Percentiles rank a stretch among this genome's conserved stretches.
Conservation (phyloP, 176 grass and related monocot species). For the Oryza officinalis region DNA sequence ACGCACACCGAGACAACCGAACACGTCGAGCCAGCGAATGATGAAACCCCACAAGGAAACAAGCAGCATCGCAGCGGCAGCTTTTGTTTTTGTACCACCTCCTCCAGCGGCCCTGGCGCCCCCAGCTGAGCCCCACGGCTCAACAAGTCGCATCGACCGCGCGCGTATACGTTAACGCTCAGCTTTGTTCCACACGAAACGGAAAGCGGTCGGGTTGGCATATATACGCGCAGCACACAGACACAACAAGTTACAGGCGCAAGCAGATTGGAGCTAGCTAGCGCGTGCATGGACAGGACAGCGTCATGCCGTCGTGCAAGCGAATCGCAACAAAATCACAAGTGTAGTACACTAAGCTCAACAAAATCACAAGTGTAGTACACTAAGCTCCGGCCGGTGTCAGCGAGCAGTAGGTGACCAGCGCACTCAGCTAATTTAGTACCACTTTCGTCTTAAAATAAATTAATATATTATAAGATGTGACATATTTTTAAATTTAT, state of each 20-base stretch:
- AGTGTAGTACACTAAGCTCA: neutral
- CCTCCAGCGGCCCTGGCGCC: neutral
- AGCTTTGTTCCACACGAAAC: slow-evolving; percentile 25
- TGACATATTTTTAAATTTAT: too few species aligned
- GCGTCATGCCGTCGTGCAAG: neutral
- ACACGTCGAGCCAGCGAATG: neutral
- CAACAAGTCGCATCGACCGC: neutral
- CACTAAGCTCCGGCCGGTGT: neutral
- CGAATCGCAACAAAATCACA: slow-evolving; percentile 36
- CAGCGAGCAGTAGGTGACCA: neutral
- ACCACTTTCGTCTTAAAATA: too few species aligned
- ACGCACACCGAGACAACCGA: neutral
- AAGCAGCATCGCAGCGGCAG: neutral
- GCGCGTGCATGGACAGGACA: neutral
- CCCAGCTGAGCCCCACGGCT: neutral
- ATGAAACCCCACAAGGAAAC: slow-evolving; percentile 4
- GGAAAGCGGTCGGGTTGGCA: neutral
- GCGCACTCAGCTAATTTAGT: slow-evolving; percentile 11
- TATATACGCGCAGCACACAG: neutral
- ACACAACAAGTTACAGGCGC: neutral
- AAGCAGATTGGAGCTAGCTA: neutral
- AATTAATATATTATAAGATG: too few species aligned
- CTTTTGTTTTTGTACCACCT: slow-evolving; percentile 10
- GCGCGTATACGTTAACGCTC: neutral
- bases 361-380: too few species aligned